phyloP scores from a whole-genome alignment of 1,139 yeast genomes.

The Magnusiomyces starmeri region DNA sequence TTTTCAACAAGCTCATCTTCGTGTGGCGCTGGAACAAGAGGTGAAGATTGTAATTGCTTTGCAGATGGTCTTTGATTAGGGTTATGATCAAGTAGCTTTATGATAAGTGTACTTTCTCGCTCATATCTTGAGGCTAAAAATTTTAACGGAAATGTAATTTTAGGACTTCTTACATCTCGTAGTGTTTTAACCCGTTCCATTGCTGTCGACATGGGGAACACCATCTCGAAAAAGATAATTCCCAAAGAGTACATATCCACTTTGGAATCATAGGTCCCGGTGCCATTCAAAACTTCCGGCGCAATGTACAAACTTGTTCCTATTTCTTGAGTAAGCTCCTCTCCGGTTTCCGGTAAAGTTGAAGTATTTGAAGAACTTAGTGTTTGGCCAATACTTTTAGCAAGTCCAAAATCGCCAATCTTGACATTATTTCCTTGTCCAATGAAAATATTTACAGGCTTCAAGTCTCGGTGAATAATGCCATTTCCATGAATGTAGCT shows the following conservation, averaged over 20 bases:
- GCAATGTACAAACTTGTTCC: conserved; percentile 95
- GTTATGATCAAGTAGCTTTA: conserved; percentile 62
- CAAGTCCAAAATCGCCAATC: conserved; percentile 95
- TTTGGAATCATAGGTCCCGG: conserved; percentile 60
- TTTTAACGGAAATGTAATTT: conserved; percentile 59
- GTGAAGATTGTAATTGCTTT: conserved; percentile 61
- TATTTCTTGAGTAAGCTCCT: conserved; percentile 81
- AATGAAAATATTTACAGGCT: conserved; percentile 92
- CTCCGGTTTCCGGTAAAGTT: conserved; percentile 35
- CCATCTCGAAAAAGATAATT: conserved; percentile 91
- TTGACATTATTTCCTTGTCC: conserved; percentile 84
- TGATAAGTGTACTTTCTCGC: conserved; percentile 60
- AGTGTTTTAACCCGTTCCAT: conserved; percentile 84
- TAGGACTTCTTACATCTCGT: conserved; percentile 50
- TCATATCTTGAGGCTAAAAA: conserved; percentile 47
- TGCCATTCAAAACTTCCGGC: conserved; percentile 54
- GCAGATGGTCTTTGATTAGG: conserved; percentile 80
- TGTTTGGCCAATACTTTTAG: conserved; percentile 49
- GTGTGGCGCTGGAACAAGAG: conserved; percentile 77
- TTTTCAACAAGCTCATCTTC: conserved; percentile 86
- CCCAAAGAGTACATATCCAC: conserved; percentile 96
- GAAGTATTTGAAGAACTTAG: conserved; percentile 33
- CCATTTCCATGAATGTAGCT: conserved; percentile 90
- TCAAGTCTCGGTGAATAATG: conserved; percentile 88
- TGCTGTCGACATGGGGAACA: conserved; percentile 70